Conservation (phyloP, 208 protist species). For the Plasmodiophora brassicae region DNA sequence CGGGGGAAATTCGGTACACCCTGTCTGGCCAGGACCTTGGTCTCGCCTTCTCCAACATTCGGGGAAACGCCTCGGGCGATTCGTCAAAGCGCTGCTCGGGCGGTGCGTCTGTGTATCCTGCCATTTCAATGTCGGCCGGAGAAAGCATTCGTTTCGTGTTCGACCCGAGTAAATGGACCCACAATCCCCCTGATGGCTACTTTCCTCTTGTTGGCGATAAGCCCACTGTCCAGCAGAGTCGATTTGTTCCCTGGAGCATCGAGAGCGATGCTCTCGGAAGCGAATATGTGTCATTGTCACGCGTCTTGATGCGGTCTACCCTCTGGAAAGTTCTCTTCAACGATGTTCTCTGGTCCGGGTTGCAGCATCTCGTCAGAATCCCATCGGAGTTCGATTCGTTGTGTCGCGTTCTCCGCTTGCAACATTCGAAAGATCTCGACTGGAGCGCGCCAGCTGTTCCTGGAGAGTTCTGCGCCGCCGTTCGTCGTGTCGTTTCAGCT, state of each 20-base stretch:
- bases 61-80: no score
- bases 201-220: background rate
- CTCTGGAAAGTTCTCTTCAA: conserved; percentile 17
- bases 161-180: background rate
- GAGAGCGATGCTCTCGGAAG: background rate
- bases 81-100: no score
- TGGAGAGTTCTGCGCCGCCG: background rate
- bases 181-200: background rate
- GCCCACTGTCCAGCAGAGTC: background rate
- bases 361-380: background rate
- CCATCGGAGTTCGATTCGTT: background rate
- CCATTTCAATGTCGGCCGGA: conserved; percentile 8
- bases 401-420: background rate
- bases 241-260: conserved; percentile 28
- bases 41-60: background rate
- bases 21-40: background rate
- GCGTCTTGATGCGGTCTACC: background rate
- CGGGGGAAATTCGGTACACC: background rate
- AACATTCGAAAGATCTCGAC: conserved; percentile 15
- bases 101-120: background rate
- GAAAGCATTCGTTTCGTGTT: conserved; percentile 25
- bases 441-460: background rate
- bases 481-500: background rate
- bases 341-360: background rate
- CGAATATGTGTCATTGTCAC: conserved; percentile 19